These are phyloP conservation scores for Diaporthe vaccinii DNA, from an alignment of 2,329 filamentous ascomycete genomes.

Conservation along the genomic window DNA sequence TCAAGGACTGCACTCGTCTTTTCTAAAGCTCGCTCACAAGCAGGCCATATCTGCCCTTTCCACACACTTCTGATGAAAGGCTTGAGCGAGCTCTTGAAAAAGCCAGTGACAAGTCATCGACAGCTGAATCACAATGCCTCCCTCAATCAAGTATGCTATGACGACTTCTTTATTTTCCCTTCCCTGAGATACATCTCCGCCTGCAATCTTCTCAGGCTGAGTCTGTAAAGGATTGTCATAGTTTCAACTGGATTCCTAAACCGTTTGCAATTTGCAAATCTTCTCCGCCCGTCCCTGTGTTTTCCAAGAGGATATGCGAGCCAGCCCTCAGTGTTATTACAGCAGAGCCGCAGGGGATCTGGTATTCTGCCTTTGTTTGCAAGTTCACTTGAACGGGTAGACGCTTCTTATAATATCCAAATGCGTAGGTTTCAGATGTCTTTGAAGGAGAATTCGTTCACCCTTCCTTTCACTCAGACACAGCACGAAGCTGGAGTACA, in stretches of 20 bases:
- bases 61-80: not conserved
- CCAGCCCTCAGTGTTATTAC: no score
- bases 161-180: not conserved
- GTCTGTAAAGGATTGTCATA: not conserved
- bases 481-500: not conserved
- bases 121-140: not conserved
- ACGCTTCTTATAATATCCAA: not conserved
- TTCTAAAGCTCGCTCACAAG: not conserved
- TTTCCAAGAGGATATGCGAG: not conserved
- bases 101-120: not conserved
- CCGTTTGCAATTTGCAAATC: not conserved
- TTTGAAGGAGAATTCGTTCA: not conserved
- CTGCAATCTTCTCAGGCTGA: not conserved
- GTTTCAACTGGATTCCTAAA: not conserved
- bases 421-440: accelerated
- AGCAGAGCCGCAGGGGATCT: not conserved
- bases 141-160: not conserved
- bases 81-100: not conserved
- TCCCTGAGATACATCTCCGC: no score
- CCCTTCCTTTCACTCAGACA: not conserved
- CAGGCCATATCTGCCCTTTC: not conserved
- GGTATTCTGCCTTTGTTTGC: no score
- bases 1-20: not conserved
- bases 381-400: not conserved
- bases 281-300: not conserved